Conservation (phyloP, 306 rosid genomes). For the Pyrus pyrifolia region DNA sequence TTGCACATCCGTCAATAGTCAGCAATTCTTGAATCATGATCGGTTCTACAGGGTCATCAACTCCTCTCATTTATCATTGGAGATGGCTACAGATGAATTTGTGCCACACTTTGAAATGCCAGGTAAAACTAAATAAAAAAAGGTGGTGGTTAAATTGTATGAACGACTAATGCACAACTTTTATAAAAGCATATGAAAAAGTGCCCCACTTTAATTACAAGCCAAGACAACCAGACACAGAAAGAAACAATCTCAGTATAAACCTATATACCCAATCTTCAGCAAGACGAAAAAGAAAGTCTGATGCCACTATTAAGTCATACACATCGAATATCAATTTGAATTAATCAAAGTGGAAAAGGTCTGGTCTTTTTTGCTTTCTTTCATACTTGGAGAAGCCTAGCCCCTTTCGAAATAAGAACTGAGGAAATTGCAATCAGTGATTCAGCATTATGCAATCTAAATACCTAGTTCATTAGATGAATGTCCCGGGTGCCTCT, state of each 20-base stretch:
- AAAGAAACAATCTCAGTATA: not conserved
- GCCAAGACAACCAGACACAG: not conserved
- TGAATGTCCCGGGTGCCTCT: not conserved
- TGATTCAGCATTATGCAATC: not conserved
- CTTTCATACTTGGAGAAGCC: not conserved
- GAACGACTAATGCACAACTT: not conserved
- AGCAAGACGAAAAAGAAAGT: not conserved
- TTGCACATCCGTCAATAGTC: not conserved
- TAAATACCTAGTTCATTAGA: not conserved
- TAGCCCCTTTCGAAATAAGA: not conserved
- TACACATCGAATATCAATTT: not conserved
- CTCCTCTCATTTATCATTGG: not conserved
- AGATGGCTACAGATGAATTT: not conserved
- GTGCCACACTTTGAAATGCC: not conserved
- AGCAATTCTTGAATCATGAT: not conserved
- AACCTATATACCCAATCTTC: not conserved
- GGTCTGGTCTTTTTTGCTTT: not conserved
- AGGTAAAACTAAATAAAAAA: not conserved
- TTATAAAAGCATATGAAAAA: not conserved
- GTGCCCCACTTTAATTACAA: not conserved
- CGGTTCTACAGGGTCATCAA: not conserved
- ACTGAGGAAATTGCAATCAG: not conserved
- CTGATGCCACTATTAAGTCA: not conserved
- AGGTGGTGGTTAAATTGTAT: not conserved
- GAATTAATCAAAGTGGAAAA: not conserved